phyloP scores from a whole-genome alignment of 257 asterid genomes.

The Lantana camara region DNA sequence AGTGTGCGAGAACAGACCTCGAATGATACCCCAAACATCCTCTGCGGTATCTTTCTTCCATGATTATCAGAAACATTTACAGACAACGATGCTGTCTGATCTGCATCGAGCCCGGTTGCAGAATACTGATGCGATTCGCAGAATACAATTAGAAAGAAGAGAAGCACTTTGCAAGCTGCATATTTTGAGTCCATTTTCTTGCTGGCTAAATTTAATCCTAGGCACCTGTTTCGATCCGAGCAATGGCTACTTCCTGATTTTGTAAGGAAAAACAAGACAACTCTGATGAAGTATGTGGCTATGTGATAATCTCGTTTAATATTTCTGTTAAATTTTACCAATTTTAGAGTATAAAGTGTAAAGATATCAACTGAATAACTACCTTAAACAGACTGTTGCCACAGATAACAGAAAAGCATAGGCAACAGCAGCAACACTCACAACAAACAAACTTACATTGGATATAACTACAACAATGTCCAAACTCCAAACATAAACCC shows the following conservation, averaged over 20 bases:
- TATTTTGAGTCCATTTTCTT: constrained; percentile 49
- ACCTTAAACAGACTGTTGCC: constrained; percentile 15
- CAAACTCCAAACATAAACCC: too few species aligned
- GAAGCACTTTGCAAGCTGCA: constrained; percentile 32
- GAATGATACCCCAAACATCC: constrained; percentile 83
- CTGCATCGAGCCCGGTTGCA: constrained; percentile 39
- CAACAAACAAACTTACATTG: background rate
- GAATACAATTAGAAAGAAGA: constrained; percentile 37
- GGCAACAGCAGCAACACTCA: constrained; percentile 10
- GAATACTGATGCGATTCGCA: constrained; percentile 35
- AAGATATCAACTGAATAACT: constrained; percentile 38
- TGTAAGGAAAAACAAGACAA: background rate
- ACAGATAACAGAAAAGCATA: constrained; percentile 24
- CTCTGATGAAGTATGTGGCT: constrained; percentile 3
- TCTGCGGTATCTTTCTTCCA: constrained; percentile 51
- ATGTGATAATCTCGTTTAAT: too few species aligned
- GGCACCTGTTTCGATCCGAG: constrained; percentile 27
- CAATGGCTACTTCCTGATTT: background rate
- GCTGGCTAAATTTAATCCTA: constrained; percentile 28
- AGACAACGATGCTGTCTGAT: constrained; percentile 53
- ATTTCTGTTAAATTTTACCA: too few species aligned
- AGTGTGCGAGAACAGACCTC: constrained; percentile 58
- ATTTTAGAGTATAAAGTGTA: constrained; percentile 19
- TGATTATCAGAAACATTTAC: constrained; percentile 58
- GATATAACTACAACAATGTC: too few species aligned